Evolutionary conservation across 2,329 filamentous ascomycete species (phyloP), one percentile per base, ranked within the genome.

Genomic region (Penicillium paneum): DNA sequence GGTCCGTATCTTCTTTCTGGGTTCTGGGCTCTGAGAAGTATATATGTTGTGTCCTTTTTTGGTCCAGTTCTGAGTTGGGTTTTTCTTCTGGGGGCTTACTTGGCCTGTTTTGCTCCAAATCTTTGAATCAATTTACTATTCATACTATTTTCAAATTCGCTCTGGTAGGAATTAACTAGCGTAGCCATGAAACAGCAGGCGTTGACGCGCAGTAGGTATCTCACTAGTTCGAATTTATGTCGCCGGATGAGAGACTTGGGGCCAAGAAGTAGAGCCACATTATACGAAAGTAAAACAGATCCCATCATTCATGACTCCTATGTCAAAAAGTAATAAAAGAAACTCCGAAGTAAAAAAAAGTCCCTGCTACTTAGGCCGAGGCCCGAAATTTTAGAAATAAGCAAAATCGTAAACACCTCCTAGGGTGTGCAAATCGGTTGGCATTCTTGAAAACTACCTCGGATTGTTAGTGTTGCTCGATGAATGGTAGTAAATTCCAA

Each of bases 251-350:
- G 24, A 28, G 32, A 19, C 31, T 21, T 19, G 1, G 0, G 19
- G 10, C 21, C 8, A 28, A 29, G 10, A 13, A 26, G 13, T 1
- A 11, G 13, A 5, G 28, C 11, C 7, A 15, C 19, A 28, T 12
- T 28, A 35, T 42, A 36, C 31, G 15, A 36, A 29, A 45, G 29
- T 48, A 48, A 54, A 48, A 34, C 34, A 11, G 31, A 56, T 50
- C 58, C 57, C 62, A 55, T 61, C 42, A 63, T 52, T 64, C 60
- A 46, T 62, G 56, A 64, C 56, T 56, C 59, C 59, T 38, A 54
- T 49, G 48, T 38, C 42, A 40, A 50, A 50, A 28, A 47, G 19
- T 46, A 49, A 61, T 36, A 54, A 47, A 47, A 45, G 32, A 50
- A 58, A 58, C 41, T 49, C 48, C 40, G 41, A 40, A 36, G 24